These are phyloP conservation scores for Dioscorea dumetorum DNA, from an alignment of 106 monocot genomes.

Conservation along the genomic window DNA sequence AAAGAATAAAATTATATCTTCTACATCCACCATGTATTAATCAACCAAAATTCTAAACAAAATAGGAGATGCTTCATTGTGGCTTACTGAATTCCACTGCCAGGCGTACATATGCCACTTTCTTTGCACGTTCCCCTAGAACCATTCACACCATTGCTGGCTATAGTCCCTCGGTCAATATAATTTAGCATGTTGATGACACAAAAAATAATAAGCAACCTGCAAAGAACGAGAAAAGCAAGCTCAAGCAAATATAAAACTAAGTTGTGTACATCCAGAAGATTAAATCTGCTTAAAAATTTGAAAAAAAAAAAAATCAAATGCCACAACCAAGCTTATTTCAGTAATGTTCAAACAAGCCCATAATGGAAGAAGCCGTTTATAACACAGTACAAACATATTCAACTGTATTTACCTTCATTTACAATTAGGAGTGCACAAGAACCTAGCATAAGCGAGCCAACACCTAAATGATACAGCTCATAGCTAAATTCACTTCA, in stretches of 20 bases:
- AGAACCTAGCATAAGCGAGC: background rate
- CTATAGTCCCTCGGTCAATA: constrained; percentile 88
- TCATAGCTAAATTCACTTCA: too few relatives aligned
- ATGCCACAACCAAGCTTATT: too few relatives aligned
- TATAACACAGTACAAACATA: background rate
- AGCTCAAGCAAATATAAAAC: too few relatives aligned
- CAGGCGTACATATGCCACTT: constrained; percentile 64
- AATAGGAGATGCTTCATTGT: background rate
- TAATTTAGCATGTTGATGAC: constrained; percentile 94
- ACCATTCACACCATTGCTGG: constrained; percentile 98
- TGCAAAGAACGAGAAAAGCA: constrained; percentile 22
- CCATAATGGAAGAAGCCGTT: background rate
- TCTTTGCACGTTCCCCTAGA: constrained; percentile 48
- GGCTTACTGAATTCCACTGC: constrained; percentile 94
- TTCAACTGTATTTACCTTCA: background rate
- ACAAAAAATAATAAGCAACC: constrained; percentile 90
- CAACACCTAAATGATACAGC: too few relatives aligned
- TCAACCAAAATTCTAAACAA: background rate
- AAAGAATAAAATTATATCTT: too few relatives aligned
- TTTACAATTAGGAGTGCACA: background rate
- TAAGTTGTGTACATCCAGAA: background rate
- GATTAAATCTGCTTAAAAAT: background rate
- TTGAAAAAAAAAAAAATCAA: too few relatives aligned
- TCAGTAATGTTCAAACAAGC: too few relatives aligned
- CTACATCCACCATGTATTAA: too few relatives aligned